phyloP scores from a whole-genome alignment of 495 filamentous ascomycete species.

The Letharia lupina region DNA sequence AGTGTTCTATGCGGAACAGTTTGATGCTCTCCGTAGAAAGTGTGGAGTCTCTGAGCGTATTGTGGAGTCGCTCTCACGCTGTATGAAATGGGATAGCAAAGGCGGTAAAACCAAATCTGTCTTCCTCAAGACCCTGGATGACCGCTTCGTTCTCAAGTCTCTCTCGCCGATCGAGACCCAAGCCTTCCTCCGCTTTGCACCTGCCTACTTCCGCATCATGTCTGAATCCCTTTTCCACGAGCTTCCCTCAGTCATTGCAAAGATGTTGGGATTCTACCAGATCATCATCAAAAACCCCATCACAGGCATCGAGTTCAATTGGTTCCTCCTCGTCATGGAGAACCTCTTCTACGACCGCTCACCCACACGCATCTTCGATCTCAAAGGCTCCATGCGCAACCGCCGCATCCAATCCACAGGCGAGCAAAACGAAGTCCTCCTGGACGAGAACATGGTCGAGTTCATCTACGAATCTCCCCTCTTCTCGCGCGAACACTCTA shows the following conservation, averaged over 20 bases:
- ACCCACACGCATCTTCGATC: constrained; percentile 88
- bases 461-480: constrained; percentile 96
- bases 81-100: constrained; percentile 96
- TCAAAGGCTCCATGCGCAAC: constrained; percentile 98
- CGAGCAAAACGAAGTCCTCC: constrained; percentile 88
- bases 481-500: constrained; percentile 87
- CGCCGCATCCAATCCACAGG: constrained; percentile 91
- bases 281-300: constrained; percentile 90
- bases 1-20: constrained; percentile 95
- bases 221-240: constrained; percentile 93
- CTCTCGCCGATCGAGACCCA: constrained; percentile 83
- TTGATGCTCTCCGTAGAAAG: constrained; percentile 87
- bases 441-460: constrained; percentile 99
- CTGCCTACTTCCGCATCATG: constrained; percentile 96
- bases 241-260: constrained; percentile 91
- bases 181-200: constrained; percentile 89
- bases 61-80: constrained; percentile 87
- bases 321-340: constrained; percentile 92
- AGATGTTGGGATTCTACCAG: constrained; percentile 99
- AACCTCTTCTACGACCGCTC: constrained; percentile 96
- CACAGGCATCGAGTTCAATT: constrained; percentile 89
- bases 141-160: constrained; percentile 86
- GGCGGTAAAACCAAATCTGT: constrained; percentile 96
- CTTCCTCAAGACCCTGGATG: constrained; percentile 95
- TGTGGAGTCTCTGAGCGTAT: constrained; percentile 90